These are phyloP conservation scores for Colletotrichum sp. DNA, from an alignment of 2,329 filamentous ascomycete species.

Conservation along the genomic window DNA sequence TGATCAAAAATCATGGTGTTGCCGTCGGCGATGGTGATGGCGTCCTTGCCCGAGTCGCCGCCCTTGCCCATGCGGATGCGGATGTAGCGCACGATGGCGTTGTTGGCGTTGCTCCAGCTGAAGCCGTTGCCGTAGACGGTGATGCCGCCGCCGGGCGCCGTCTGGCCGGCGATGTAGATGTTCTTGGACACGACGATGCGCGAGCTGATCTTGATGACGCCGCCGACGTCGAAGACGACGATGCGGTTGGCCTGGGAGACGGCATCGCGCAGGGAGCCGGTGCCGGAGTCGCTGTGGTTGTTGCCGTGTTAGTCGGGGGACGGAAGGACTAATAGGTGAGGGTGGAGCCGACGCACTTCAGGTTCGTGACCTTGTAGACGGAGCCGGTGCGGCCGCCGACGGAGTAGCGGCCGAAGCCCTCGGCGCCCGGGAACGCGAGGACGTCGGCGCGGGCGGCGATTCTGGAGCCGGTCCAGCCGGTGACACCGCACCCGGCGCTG, in stretches of 20 bases:
- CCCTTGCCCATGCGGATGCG: conserved; percentile 58
- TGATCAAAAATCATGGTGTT: conserved; percentile 63
- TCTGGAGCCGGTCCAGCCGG: conserved; percentile 1
- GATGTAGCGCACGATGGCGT: conserved; percentile 60
- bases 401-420: conserved; percentile 53
- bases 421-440: conserved; percentile 54
- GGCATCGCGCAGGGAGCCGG: conserved; percentile 55
- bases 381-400: conserved; percentile 50
- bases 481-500: background rate
- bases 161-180: conserved; percentile 55
- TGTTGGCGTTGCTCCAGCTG: conserved; percentile 56
- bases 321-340: background rate
- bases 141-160: conserved; percentile 52
- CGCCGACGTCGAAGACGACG: conserved; percentile 54
- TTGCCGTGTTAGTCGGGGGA: background rate
- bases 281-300: conserved; percentile 42
- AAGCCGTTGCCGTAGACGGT: conserved; percentile 60
- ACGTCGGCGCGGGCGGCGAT: conserved; percentile 2
- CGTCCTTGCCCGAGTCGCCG: conserved; percentile 58
- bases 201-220: conserved; percentile 51
- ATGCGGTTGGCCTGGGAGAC: conserved; percentile 52
- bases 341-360: conserved; percentile 32
- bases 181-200: conserved; percentile 52
- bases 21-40: conserved; percentile 56
- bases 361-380: conserved; percentile 53